A percentile compares a stretch with the other conserved stretches of the same genome.
Evolutionary conservation across 2,329 filamentous ascomycete genomes (phyloP).

Genomic region (Botrytis porri): DNA sequence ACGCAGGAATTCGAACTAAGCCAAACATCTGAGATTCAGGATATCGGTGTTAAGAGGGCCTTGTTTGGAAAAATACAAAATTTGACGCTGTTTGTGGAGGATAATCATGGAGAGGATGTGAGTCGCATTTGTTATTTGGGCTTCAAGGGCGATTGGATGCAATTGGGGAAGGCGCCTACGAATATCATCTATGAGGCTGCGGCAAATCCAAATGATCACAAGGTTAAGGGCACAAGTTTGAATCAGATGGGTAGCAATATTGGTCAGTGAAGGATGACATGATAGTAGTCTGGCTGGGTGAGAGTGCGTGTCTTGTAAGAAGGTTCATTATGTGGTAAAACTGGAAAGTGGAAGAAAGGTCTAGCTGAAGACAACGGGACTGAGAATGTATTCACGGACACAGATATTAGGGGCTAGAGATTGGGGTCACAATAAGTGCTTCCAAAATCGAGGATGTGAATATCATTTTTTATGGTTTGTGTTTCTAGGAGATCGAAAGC

Average conservation of each 20-base stretch:
- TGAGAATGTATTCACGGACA: background rate
- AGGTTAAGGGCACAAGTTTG: slow-evolving; percentile 54
- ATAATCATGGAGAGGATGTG: slow-evolving; percentile 81
- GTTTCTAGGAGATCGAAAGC: too few relatives aligned
- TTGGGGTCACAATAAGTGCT: background rate
- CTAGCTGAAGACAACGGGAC: background rate
- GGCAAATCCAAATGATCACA: slow-evolving; percentile 86
- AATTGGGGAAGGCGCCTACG: slow-evolving; percentile 74
- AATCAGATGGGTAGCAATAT: slow-evolving; percentile 56
- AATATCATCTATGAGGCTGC: slow-evolving; percentile 93
- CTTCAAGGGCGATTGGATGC: slow-evolving; percentile 94
- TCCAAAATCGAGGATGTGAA: background rate
- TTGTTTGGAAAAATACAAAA: slow-evolving; percentile 83
- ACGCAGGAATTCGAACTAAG: slow-evolving; percentile 76
- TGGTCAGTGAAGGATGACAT: slow-evolving; percentile 39
- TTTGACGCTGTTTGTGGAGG: slow-evolving; percentile 82
- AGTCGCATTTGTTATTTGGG: slow-evolving; percentile 79
- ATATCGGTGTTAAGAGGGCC: slow-evolving; percentile 83
- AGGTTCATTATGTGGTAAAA: background rate
- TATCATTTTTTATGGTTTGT: background rate
- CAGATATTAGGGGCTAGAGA: background rate
- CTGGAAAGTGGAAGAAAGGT: background rate
- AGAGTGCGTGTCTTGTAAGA: background rate
- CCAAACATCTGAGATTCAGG: slow-evolving; percentile 78
- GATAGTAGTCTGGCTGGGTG: background rate